A percentile compares a stretch with the other conserved stretches of the same genome.
Conservation (phyloP, 2,329 filamentous ascomycete species). For the Cladophialophora yegresii region DNA sequence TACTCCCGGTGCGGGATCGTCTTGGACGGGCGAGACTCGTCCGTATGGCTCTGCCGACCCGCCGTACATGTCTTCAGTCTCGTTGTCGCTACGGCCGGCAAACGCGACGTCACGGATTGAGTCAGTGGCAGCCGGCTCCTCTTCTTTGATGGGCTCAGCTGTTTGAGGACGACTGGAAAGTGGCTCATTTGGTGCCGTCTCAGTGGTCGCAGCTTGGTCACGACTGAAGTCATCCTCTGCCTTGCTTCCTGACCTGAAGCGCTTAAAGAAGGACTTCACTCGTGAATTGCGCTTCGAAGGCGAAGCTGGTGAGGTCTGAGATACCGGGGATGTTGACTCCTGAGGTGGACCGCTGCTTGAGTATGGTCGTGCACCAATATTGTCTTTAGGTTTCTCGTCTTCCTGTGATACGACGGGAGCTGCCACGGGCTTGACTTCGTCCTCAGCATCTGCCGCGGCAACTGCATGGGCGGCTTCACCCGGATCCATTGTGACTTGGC, state of each 20-base stretch:
- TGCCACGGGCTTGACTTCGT: conserved; percentile 4
- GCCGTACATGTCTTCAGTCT: conserved; percentile 37
- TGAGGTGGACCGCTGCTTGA: conserved; percentile 9
- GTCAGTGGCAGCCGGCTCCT: conserved; percentile 24
- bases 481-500: conserved; percentile 24
- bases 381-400: conserved; percentile 12
- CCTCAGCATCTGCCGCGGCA: conserved; percentile 13
- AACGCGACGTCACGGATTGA: conserved; percentile 38
- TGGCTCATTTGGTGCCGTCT: conserved; percentile 5
- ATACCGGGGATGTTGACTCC: conserved; percentile 18
- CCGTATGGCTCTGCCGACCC: conserved; percentile 20
- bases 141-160: conserved; percentile 15
- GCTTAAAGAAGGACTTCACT: conserved; percentile 34
- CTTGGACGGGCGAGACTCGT: conserved; percentile 24
- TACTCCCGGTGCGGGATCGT: conserved; percentile 5
- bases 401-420: conserved; percentile 4
- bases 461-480: conserved; percentile 23
- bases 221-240: conserved; percentile 23
- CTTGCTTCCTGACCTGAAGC: conserved; percentile 29
- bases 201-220: conserved; percentile 12
- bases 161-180: background rate
- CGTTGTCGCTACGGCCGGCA: conserved; percentile 32
- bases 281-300: conserved; percentile 33
- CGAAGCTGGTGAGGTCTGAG: conserved; percentile 23
- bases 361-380: conserved; percentile 10